Base-by-base conservation (phyloP, 2,329 filamentous ascomycete species). In the Cladobotryum protrusum region DNA sequence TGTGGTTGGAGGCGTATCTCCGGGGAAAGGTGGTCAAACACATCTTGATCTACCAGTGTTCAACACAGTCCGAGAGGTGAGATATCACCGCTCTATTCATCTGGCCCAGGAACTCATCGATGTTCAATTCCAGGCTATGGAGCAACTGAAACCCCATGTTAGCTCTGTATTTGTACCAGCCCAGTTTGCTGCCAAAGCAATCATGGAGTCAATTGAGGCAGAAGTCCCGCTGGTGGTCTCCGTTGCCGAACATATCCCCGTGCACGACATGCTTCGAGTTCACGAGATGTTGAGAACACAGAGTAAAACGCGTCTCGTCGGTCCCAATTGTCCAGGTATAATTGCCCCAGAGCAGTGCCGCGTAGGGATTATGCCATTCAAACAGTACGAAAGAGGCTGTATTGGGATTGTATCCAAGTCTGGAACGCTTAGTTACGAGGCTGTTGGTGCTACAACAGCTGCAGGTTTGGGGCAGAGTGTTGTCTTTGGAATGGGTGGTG, bases 301-400 rank as follows among this genome's bases (percentile, higher is more conserved):
- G 61, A 83, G 77, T 1, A 85, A 79, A 57, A 87, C 85, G 0
- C 74, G 87, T 6, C 74, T 92, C 0, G 85, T 92, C 0, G 87
- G 87, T 2, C 85, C 87, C n/a, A 92, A 91, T 62, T 86, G 85
- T 17, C 86, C 87, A 0, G 87, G 87, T 0, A 89, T 92, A 54
- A 89, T 91, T 50, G 86, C 85, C 4, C 83, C 86, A 0, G 77
- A 83, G 18, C 83, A 82, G 2, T 91, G 87, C 57, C 50, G 68
- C 1, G 63, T 71, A 5, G 69, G 69, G 2, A 71, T 72, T 37
- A 72, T 72, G 69, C 69, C 68, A 1, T 68, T 67, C 44, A 60
- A 58, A 29, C 68, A 72, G 56, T 72, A 70, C 20, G 53, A 48
- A 1, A 77, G 81, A 1, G 87, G 86, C 0, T 77, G 79, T 50